Percentiles rank a stretch among this genome's conserved stretches.
Conservation (phyloP, 306 rosid species). For the Acacia confusa region DNA sequence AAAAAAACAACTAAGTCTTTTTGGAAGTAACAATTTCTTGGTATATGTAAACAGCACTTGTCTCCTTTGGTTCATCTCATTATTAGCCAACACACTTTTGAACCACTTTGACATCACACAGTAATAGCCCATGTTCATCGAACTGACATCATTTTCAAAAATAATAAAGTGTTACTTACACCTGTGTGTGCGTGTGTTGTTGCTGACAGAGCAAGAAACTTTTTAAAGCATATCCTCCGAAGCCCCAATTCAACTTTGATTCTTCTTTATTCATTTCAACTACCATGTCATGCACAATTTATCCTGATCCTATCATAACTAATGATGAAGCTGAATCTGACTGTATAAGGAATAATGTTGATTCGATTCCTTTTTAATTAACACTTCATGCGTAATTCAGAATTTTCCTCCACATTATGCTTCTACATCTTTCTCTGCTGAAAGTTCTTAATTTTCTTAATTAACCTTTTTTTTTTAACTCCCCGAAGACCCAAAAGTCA, state of each 20-base stretch:
- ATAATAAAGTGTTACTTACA: not conserved
- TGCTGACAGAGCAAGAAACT: not conserved
- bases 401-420: not conserved
- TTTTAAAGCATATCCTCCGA: not conserved
- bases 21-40: no score
- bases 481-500: no score
- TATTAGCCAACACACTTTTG: no score
- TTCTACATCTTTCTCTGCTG: slow-evolving; percentile 65
- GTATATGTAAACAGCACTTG: not conserved
- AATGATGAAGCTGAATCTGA: not conserved
- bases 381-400: not conserved
- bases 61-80: not conserved
- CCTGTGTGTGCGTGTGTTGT: not conserved
- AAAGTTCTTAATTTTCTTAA: no score
- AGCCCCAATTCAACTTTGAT: no score
- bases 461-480: no score
- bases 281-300: not conserved
- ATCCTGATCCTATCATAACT: not conserved
- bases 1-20: no score
- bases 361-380: no score
- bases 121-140: not conserved
- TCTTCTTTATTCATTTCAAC: not conserved
- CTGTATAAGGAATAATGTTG: not conserved
- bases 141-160: not conserved
- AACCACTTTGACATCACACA: not conserved